These are phyloP conservation scores for Reutealis trisperma DNA, from an alignment of 345 rosid genomes.

Conservation along the genomic window DNA sequence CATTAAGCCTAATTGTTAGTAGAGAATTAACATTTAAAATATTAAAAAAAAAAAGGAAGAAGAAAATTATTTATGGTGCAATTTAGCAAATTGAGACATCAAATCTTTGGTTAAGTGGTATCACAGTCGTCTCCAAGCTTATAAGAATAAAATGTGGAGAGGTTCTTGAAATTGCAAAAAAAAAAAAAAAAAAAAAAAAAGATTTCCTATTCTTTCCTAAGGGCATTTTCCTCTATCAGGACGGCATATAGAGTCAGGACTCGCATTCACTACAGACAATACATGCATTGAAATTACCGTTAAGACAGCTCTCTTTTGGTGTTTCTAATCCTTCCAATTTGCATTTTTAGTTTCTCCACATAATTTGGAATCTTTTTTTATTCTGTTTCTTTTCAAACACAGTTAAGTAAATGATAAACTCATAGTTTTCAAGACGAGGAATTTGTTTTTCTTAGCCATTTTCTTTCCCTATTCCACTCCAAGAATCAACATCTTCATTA, in stretches of 20 bases:
- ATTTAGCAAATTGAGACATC: too few species aligned
- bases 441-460: neutral
- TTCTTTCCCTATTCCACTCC: neutral
- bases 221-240: neutral
- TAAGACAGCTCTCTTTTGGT: neutral
- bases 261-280: slow-evolving; percentile 1
- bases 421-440: neutral
- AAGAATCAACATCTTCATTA: slow-evolving; percentile 7
- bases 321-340: neutral
- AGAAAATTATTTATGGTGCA: too few species aligned
- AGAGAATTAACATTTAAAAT: too few species aligned
- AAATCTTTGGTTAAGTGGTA: too few species aligned
- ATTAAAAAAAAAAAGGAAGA: too few species aligned
- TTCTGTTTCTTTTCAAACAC: neutral
- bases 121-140: too few species aligned
- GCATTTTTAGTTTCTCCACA: neutral
- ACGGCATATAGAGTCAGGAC: neutral
- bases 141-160: too few species aligned
- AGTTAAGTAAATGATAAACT: slow-evolving; percentile 17
- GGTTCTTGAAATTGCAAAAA: too few species aligned
- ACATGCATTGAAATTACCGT: slow-evolving; percentile 21
- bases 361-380: neutral
- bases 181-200: too few species aligned
- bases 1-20: too few species aligned
- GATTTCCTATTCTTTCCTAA: neutral